Base-by-base conservation (phyloP, 208 protist species). In the Plasmodiophora brassicae region DNA sequence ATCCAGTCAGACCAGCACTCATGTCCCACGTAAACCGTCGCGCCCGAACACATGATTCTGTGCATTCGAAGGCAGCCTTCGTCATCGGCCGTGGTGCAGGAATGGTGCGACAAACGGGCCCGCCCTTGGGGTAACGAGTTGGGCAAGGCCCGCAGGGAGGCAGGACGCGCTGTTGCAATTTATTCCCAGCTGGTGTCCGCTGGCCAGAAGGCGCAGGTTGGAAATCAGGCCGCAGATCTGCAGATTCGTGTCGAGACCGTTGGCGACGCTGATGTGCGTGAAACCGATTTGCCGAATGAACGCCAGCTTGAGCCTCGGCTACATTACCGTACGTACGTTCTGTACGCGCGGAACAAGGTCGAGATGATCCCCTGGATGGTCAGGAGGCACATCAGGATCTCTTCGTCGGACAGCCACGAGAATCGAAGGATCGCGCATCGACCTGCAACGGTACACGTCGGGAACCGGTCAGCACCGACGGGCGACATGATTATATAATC, bases 281-380 rank as follows among this genome's bases (percentile, higher is more conserved):
- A 91, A 72, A 32, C 94, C 95, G 53, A 97, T 96, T 53, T 96
- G 93, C 88, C 45, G 60, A 14, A 85, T 89, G 65, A 87, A 85
- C 0, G 39, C 50, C 20, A 91, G 72, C 57, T 84, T 71, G 0
- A 87, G n/a, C 10, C 0, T 5, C 25, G 43, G 50, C 5, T 57
- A 25, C 35, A 88, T 46, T 41, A 53, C n/a, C 5, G 85, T n/a
- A n/a, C n/a, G n/a, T n/a, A 35, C 1, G 39, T 46, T 46, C 94
- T 95, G 46, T 86, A 65, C 0, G 97, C 94, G 83, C 95, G 94
- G 88, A 98, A 98, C 45, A 99, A 94, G 0, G 97, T 98, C 22
- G 93, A 93, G n/a, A 99, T 95, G 53, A 99, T 96, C 38, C 94
- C 88, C 32, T 97, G 95, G 28, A 99, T 95, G 54, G 96, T 90